Evolutionary conservation across 257 asterid genomes (phyloP).

Genomic region (Eustoma russellianum): DNA sequence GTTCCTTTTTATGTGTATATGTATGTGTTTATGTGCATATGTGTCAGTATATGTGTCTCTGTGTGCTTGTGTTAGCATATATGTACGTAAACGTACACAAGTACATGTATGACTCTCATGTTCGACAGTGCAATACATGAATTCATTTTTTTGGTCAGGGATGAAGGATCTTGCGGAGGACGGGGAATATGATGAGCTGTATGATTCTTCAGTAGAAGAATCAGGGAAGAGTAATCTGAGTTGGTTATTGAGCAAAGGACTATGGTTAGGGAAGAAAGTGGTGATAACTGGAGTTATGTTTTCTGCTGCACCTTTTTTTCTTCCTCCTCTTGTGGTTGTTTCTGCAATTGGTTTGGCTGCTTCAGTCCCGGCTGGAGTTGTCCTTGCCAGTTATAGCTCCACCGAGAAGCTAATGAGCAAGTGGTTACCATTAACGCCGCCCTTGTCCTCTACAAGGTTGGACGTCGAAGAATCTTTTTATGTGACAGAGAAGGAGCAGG

Average conservation of each 20-base stretch:
- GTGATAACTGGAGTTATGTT: constrained; percentile 44
- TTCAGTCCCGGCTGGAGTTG: constrained; percentile 55
- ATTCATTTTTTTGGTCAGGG: constrained; percentile 10
- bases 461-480: constrained; percentile 11
- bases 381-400: constrained; percentile 51
- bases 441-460: constrained; percentile 3
- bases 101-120: neutral
- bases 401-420: constrained; percentile 62
- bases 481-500: constrained; percentile 4
- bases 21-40: neutral
- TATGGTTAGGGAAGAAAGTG: constrained; percentile 49
- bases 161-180: constrained; percentile 43
- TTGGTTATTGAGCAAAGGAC: constrained; percentile 35
- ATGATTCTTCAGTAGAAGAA: constrained; percentile 12
- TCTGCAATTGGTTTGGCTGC: constrained; percentile 49
- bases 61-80: too few relatives aligned
- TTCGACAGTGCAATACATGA: neutral
- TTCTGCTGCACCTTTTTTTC: constrained; percentile 56
- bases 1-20: neutral
- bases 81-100: too few relatives aligned
- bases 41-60: too few relatives aligned
- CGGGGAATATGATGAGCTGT: constrained; percentile 20
- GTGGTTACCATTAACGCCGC: constrained; percentile 34
- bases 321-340: constrained; percentile 54
- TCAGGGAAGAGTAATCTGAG: constrained; percentile 20